A percentile compares a stretch with the other conserved stretches of the same genome.
phyloP scores from a whole-genome alignment of 495 filamentous ascomycete species.

The Talaromyces liani region DNA sequence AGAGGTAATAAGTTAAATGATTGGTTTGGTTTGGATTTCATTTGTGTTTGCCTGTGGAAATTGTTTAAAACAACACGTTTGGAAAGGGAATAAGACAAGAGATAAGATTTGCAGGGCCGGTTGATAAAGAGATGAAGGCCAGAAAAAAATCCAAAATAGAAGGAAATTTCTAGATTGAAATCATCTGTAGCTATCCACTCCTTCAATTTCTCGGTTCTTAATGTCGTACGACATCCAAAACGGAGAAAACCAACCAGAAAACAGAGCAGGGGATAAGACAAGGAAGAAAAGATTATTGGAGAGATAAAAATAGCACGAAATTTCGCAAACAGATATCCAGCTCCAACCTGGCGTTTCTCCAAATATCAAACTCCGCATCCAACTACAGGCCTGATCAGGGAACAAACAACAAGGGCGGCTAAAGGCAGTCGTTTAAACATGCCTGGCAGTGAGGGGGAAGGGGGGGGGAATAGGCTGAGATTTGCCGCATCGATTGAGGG shows the following conservation, averaged over 20 bases:
- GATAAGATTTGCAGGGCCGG: constrained; percentile 1
- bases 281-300: neutral
- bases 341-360: constrained; percentile 27
- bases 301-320: neutral
- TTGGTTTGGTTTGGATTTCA: constrained; percentile 3
- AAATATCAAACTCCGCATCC: constrained; percentile 44
- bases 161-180: neutral
- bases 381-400: constrained; percentile 8
- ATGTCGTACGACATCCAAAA: neutral
- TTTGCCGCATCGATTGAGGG: neutral
- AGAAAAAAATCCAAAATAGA: neutral
- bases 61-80: neutral
- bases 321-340: constrained; percentile 7
- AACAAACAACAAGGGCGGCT: constrained; percentile 1
- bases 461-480: neutral
- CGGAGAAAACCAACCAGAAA: neutral
- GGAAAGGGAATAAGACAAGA: constrained; percentile 1
- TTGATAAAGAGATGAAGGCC: neutral
- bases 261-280: neutral
- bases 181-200: neutral
- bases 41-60: neutral
- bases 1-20: constrained; percentile 1
- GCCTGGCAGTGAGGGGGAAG: neutral
- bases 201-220: neutral
- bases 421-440: neutral